Conservation (phyloP, 495 filamentous ascomycete species). For the Neurospora sp. region DNA sequence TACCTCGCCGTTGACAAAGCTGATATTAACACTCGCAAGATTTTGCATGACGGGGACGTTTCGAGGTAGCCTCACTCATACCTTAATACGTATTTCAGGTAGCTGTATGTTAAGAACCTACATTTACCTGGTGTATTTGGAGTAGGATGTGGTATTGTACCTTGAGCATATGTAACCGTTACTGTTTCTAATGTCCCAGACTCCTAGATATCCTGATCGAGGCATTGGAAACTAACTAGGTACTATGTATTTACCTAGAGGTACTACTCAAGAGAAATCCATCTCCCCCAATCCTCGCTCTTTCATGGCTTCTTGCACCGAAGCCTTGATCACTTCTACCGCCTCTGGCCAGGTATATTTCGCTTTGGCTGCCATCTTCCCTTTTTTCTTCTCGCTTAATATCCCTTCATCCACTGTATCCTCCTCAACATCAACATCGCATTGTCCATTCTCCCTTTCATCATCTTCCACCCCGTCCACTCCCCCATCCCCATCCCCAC, state of each 20-base stretch:
- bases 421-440: background rate
- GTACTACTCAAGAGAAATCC: slow-evolving; percentile 33
- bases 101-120: no score
- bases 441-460: slow-evolving; percentile 1
- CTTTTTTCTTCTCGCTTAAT: background rate
- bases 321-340: slow-evolving; percentile 42
- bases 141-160: no score
- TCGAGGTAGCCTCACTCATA: background rate
- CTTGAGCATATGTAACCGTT: no score
- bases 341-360: slow-evolving; percentile 32
- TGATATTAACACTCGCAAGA: no score
- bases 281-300: slow-evolving; percentile 55
- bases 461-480: background rate
- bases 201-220: background rate
- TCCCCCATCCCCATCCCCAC: slow-evolving; percentile 7
- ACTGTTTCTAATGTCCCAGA: no score
- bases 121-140: no score
- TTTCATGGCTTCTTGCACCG: slow-evolving; percentile 49
- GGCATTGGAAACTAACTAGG: background rate
- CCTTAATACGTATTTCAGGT: background rate
- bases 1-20: no score
- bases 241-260: background rate
- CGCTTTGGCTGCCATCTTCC: background rate
- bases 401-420: background rate
- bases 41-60: no score